Conservation (phyloP, 2,329 filamentous ascomycete species). For the Fusarium longipes region DNA sequence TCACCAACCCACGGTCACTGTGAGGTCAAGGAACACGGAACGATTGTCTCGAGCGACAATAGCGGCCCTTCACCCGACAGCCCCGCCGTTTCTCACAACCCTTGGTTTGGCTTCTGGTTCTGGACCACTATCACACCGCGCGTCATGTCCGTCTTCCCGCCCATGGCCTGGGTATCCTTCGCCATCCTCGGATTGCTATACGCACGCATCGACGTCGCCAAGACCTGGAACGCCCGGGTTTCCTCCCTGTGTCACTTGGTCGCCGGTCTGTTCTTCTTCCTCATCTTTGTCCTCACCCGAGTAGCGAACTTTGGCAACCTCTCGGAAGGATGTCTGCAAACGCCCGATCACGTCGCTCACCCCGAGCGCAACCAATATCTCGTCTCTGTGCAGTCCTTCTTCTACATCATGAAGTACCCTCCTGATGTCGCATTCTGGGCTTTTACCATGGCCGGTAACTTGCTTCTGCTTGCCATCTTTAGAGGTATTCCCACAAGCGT, state of each 20-base stretch:
- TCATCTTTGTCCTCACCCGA: constrained; percentile 57
- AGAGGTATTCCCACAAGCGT: constrained; percentile 48
- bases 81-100: constrained; percentile 34
- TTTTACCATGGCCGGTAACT: constrained; percentile 54
- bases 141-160: constrained; percentile 56
- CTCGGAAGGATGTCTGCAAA: constrained; percentile 56
- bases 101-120: constrained; percentile 56
- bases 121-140: constrained; percentile 46
- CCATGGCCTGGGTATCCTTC: constrained; percentile 60
- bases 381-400: constrained; percentile 55
- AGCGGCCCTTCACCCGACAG: background rate
- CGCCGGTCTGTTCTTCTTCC: constrained; percentile 48
- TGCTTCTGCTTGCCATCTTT: constrained; percentile 55
- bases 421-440: constrained; percentile 60
- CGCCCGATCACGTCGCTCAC: constrained; percentile 51
- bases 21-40: constrained; percentile 23
- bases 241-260: constrained; percentile 47
- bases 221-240: constrained; percentile 47
- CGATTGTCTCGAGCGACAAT: background rate
- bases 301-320: constrained; percentile 57
- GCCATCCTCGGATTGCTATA: constrained; percentile 58
- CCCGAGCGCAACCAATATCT: constrained; percentile 56
- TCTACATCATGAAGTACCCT: constrained; percentile 61
- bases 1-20: constrained; percentile 56
- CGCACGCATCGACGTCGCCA: constrained; percentile 53